phyloP scores from a whole-genome alignment of 1,284 basidiomycete genomes.

The Cronartium quercuum region DNA sequence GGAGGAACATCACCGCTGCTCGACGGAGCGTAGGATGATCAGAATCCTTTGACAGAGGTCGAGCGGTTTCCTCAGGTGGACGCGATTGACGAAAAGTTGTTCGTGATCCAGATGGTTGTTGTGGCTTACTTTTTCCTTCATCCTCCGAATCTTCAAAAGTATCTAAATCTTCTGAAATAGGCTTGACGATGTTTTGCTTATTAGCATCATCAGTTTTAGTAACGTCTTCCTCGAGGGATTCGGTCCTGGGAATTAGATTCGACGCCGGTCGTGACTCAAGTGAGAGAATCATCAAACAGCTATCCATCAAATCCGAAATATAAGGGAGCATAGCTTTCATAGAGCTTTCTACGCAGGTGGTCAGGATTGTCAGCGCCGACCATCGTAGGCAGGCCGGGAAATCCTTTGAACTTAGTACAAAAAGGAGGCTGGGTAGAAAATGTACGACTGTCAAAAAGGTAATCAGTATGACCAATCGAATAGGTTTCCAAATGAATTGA shows the following conservation, averaged over 20 bases:
- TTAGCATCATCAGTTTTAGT: not conserved
- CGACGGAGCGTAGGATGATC: not conserved
- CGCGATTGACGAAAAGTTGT: not conserved
- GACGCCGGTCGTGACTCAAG: not conserved
- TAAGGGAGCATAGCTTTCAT: conserved; percentile 1
- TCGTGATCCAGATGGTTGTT: not conserved
- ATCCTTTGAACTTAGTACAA: not conserved
- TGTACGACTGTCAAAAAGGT: conserved; percentile 4
- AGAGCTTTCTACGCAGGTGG: conserved; percentile 15
- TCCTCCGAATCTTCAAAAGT: not conserved
- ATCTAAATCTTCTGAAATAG: not conserved
- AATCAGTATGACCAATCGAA: not conserved
- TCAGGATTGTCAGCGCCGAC: conserved; percentile 10
- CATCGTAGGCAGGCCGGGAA: not conserved
- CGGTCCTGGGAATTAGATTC: not conserved
- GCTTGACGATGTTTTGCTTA: not conserved
- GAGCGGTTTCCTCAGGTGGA: not conserved
- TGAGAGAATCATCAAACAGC: conserved; percentile 9
- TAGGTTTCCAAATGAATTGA: too few relatives aligned
- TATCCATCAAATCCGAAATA: conserved; percentile 10
- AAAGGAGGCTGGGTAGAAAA: conserved; percentile 7
- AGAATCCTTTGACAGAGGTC: conserved; percentile 1
- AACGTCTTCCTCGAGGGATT: not conserved
- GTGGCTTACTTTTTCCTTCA: not conserved
- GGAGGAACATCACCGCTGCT: conserved; percentile 1